Evolutionary conservation across 257 asterid species (phyloP), one percentile per base, ranked within the genome.

Genomic region (Gynochthodes officinalis): DNA sequence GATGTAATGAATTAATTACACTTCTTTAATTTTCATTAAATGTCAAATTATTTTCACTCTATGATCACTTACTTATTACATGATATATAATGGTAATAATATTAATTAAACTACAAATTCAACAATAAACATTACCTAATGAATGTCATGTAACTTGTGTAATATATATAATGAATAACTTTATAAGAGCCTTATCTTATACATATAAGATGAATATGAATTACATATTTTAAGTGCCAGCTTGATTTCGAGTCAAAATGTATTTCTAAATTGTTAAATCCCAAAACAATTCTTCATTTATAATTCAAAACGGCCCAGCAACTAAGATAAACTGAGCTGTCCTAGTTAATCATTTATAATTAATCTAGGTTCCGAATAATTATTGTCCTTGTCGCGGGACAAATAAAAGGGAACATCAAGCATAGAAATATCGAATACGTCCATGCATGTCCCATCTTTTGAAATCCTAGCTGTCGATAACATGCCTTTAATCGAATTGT

Each of bases 391-490:
- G 66, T 80, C 62, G 64, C 59, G 35, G 18, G 73, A 77, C 53
- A 16, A 70, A 75, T 54, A 23, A 76, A 40, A 21, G 53, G 69
- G 84, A 73, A 69, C 75, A 60, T 30, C 40, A 64, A 35, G 71
- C 52, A 62, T 64, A 59, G 7, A 54, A 67, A 70, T 37, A 76
- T n/a, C n/a, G n/a, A n/a, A n/a, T n/a, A n/a, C 39, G 71, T 78
- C 71, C 86, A 80, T 37, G 58, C 75, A 80, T 64, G 75, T 82
- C 80, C 82, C 75, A 75, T 71, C 5, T 21, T 65, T 55, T 44
- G 57, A 21, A 64, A 64, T 72, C 73, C 74, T 53, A 82, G 85
- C 87, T 89, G 92, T 79, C 77, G 67, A 25, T 42, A 78, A 85
- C 87, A 65, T 80, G 85, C 69, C 37, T 27, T 35, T 7, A 28